These are phyloP conservation scores for Persicaria maculosa DNA, from an alignment of 148 eudicot species.

Conservation along the genomic window DNA sequence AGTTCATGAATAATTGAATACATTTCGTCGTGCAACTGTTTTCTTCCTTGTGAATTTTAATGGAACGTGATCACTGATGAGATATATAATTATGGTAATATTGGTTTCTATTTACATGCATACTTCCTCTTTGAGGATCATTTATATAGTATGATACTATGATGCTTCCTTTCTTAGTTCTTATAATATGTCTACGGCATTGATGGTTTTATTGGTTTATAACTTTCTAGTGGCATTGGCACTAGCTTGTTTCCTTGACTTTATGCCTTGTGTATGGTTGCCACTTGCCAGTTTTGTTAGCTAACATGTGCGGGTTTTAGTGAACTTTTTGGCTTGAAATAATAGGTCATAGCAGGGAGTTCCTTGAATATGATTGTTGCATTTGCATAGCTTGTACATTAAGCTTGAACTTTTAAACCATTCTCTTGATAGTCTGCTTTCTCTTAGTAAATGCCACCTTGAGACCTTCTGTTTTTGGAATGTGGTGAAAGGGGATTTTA, in stretches of 20 bases:
- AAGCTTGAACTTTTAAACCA: neutral
- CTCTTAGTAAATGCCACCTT: neutral
- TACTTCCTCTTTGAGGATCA: neutral
- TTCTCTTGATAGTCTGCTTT: neutral
- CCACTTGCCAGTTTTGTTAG: neutral
- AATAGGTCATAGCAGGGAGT: neutral
- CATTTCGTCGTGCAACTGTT: neutral
- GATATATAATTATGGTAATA: neutral
- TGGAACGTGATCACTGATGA: neutral
- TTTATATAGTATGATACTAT: neutral
- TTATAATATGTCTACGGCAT: neutral
- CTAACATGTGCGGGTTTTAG: neutral
- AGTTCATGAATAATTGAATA: too few relatives aligned
- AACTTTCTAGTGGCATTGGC: neutral
- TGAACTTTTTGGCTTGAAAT: neutral
- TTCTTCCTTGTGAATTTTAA: neutral
- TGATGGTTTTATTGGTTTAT: neutral
- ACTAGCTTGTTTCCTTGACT: neutral
- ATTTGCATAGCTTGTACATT: neutral
- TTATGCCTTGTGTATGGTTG: neutral
- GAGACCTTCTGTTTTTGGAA: neutral
- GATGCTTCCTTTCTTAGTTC: neutral
- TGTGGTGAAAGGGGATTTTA: conserved; percentile 7
- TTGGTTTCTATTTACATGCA: neutral
- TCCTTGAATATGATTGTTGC: neutral